Base-by-base conservation (phyloP, 495 filamentous ascomycete genomes). In the Aspergillus saccharolyticus region DNA sequence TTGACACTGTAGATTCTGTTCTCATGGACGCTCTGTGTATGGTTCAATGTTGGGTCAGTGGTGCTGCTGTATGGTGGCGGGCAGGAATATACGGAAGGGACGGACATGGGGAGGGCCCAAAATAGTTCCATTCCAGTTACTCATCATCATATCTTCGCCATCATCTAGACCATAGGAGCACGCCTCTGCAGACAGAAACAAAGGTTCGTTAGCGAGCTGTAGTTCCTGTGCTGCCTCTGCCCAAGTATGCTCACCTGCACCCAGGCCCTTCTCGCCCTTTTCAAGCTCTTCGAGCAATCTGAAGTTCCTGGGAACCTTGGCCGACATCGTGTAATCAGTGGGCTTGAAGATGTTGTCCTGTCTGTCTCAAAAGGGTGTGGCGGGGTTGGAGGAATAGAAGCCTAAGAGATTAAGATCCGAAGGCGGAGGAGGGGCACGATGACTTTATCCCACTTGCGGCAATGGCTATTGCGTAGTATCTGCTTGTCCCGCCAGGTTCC, bases 1-100 rank as follows among this genome's bases (percentile, higher is more conserved):
- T 96, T 96, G 55, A 97, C 80, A 66, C 88, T 93, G 79, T 98
- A 98, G 74, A 98, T 98, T 57, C 94, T 88, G 73, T 97, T 97
- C 78, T 98, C 95, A 66, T 97, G 94, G 51, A 87, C 87, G 65
- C 90, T 93, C 95, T 98, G 63, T 28, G 3, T 3, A 17, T 18
- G n/a, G 21, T 49, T 49, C 39, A 15, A 42, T 16, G 21, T 53
- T 18, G 25, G 12, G 57, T 70, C 51, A 71, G 57, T 44, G 33
- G 58, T 24, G 45, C 16, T 53, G 33, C 3, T n/a, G 15, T 17
- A 33, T 30, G 7, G 48, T 14, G 9, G n/a, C 47, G 22, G 21
- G 22, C 16, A 54, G 22, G 42, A 58, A 16, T 39, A 53, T 18
- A 53, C 21, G 17, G 50, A 16, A 42, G 43, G 24, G 33, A 79